These are phyloP conservation scores for Auricularia sp. DNA, from an alignment of 768 basidiomycete species.

Conservation along the genomic window DNA sequence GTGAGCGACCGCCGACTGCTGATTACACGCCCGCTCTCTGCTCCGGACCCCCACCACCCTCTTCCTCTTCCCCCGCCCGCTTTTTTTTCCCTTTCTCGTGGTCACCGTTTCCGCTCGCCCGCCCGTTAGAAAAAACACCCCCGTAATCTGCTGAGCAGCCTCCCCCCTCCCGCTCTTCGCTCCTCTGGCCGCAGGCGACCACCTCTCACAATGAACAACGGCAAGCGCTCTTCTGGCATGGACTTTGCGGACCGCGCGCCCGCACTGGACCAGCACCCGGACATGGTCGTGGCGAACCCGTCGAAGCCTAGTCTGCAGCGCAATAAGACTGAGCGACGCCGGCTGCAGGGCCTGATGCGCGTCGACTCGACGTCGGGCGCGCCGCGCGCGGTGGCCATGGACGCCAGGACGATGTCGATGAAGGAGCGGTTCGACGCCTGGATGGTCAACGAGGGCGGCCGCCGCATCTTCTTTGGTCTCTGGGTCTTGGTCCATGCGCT, in stretches of 20 bases:
- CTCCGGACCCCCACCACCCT: too few species aligned
- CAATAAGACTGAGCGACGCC: conserved; percentile 75
- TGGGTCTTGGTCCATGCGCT: conserved; percentile 78
- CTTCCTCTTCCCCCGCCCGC: too few species aligned
- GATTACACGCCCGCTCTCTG: too few species aligned
- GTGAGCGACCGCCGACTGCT: too few species aligned
- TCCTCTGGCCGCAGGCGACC: too few species aligned
- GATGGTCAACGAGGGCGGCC: conserved; percentile 91
- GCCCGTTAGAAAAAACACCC: too few species aligned
- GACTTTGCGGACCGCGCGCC: conserved; percentile 54
- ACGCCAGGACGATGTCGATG: conserved; percentile 28
- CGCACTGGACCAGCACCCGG: conserved; percentile 41
- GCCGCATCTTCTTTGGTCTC: conserved; percentile 63
- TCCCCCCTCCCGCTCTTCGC: too few species aligned
- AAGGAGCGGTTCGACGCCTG: conserved; percentile 53
- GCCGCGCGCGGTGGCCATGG: conserved; percentile 18
- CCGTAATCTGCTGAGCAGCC: too few species aligned
- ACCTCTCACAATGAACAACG: conserved; percentile 20
- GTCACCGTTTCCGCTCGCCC: too few species aligned
- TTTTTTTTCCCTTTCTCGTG: too few species aligned
- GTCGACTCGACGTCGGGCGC: conserved; percentile 31
- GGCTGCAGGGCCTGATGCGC: conserved; percentile 80
- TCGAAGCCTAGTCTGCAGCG: conserved; percentile 52
- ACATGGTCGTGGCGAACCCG: conserved; percentile 25
- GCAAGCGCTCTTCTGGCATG: conserved; percentile 38